phyloP scores from a whole-genome alignment of 2,329 filamentous ascomycete species.

The Verticillium nonalfalfae region DNA sequence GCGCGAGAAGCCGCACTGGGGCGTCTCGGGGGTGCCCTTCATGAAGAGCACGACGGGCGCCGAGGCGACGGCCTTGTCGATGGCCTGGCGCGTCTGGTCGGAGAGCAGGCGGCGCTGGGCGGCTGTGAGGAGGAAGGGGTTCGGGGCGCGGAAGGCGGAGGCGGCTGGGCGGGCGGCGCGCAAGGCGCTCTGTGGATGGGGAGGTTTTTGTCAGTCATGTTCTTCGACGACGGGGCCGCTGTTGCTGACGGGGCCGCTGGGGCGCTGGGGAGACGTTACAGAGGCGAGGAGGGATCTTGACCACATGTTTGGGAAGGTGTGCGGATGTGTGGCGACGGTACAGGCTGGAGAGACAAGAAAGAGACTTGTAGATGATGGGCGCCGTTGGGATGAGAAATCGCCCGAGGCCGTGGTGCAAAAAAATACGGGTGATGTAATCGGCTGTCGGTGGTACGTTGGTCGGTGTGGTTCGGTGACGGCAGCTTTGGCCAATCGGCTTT shows the following conservation, averaged over 20 bases:
- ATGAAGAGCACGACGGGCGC: constrained; percentile 97
- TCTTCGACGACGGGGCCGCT: neutral
- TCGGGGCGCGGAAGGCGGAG: constrained; percentile 13
- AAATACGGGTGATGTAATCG: constrained; percentile 8
- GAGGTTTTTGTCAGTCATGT: constrained; percentile 4
- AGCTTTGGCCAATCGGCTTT: neutral
- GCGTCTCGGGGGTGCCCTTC: constrained; percentile 96
- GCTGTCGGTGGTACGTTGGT: neutral
- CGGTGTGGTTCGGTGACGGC: neutral
- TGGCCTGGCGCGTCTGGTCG: constrained; percentile 70
- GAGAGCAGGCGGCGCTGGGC: constrained; percentile 66
- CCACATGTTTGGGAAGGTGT: constrained; percentile 1
- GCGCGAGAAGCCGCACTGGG: constrained; percentile 94
- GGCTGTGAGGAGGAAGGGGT: constrained; percentile 14
- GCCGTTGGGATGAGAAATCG: neutral
- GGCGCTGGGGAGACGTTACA: neutral
- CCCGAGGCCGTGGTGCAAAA: constrained; percentile 2
- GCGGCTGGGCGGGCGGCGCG: constrained; percentile 28
- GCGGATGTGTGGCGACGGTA: neutral
- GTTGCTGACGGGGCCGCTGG: too few relatives aligned
- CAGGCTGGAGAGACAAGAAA: neutral
- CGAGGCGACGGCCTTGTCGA: constrained; percentile 82
- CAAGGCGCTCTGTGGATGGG: constrained; percentile 25
- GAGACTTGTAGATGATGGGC: neutral
- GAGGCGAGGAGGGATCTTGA: constrained; percentile 2